phyloP scores from a whole-genome alignment of 345 rosid species.

The Bruguiera parviflora region DNA sequence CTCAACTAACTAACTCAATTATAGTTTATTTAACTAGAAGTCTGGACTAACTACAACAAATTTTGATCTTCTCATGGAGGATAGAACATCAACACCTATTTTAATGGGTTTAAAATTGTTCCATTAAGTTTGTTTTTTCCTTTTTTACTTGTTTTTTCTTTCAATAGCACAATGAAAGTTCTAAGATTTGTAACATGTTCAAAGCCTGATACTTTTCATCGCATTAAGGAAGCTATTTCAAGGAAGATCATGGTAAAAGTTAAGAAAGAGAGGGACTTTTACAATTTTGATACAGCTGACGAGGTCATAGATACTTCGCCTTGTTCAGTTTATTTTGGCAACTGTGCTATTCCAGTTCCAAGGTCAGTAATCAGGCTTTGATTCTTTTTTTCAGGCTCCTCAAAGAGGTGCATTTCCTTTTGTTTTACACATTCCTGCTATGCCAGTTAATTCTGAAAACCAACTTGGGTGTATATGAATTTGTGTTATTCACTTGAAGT shows the following conservation, averaged over 20 bases:
- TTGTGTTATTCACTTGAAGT: not conserved
- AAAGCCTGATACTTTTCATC: not conserved
- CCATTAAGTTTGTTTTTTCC: no score
- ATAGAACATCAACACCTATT: no score
- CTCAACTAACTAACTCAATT: no score
- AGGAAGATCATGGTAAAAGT: constrained; percentile 8
- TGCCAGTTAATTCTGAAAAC: not conserved
- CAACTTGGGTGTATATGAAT: not conserved
- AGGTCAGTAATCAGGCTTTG: not conserved
- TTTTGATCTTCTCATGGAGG: no score
- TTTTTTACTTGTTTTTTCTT: no score
- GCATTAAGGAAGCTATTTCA: not conserved
- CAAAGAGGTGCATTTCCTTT: not conserved
- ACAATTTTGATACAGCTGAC: not conserved
- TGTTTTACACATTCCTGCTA: not conserved
- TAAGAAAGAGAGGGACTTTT: constrained; percentile 14
- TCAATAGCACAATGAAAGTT: not conserved
- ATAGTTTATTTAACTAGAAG: no score
- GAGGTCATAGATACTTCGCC: constrained; percentile 16
- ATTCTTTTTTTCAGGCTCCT: not conserved
- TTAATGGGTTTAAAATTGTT: no score
- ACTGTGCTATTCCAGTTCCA: not conserved
- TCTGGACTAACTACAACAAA: no score
- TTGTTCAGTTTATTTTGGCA: constrained; percentile 19
- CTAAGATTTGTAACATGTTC: not conserved